Evolutionary conservation across 345 rosid genomes (phyloP), one percentile per base, ranked within the genome.

Genomic region (Euphorbia peplus): DNA sequence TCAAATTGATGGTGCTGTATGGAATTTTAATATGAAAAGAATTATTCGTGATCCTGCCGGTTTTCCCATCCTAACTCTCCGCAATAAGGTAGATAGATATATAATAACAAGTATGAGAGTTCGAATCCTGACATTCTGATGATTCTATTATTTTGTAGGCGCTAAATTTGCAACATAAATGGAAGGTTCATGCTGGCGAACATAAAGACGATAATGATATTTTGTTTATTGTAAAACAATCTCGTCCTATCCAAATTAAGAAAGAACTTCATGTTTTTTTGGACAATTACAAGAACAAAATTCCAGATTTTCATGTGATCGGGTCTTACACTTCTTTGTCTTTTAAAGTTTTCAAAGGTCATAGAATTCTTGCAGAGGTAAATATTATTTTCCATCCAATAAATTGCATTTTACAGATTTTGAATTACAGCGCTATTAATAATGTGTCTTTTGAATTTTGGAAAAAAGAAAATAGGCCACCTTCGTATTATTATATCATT

Each of bases 351-450:
- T 82, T 44, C 68, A 71, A 68, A 61, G 81, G 83, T 16, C 83
- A 76, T 30, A 71, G 87, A 70, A 70, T 82, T 79, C 80, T 90
- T 76, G 90, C 93, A 2, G 85, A 83, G 92, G 92, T 89, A 85
- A 4, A 10, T 28, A 14, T 8, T 6, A 10, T 29, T 28, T 29
- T 28, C 15, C 21, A 42, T 37, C 21, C 19, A 0, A 1, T 3
- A 12, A 8, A 1, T 9, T 16, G 24, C 7, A 2, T 29, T 66
- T 16, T 55, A 48, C 6, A 3, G 37, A 2, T 32, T 32, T 32
- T 32, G 3, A 32, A 32, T 32, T 32, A 32, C 6, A 32, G 37
- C 37, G 37, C 6, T 32, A 32, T 32, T 32, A 32, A 32, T 32
- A 32, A 2, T 32, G 6, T 32, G n/a, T 32, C 37, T 32, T 32